Evolutionary conservation across 345 rosid species (phyloP), one percentile per base, ranked within the genome.

Genomic region (Corymbia maculata): DNA sequence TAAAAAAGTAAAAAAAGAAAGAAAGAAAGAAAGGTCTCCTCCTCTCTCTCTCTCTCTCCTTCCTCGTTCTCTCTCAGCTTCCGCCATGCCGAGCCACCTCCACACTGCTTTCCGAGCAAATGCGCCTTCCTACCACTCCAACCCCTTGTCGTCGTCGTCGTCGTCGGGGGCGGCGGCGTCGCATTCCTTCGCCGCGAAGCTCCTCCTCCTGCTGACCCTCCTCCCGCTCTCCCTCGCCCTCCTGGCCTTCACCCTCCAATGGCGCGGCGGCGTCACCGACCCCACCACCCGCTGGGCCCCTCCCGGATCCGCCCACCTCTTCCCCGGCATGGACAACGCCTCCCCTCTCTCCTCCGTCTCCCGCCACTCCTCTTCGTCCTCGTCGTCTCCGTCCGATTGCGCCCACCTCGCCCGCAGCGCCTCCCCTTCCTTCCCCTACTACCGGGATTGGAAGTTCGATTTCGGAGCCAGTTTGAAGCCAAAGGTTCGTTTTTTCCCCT

Each of bases 251-350:
- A 79, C 92, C 89, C 99, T 97, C 90, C 98, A 95, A 92, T 97
- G 98, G 99, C 96, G 95, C 86, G 99, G 98, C 64, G 97, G 92
- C 22, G 89, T 96, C 30, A 86, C 92, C 87, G 98, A 95, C 90
- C 98, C 98, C 24, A 79, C 94, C 88, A 53, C 94, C n/a, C 93
- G 93, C 24, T 93, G 95, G 90, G 94, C 95, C 52, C 97, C 98
- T 0, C 94, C 90, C n/a, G 95, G 93, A 32, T 96, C 98, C 57
- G 93, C 86, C 87, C 93, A 89, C 87, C 89, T 95, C 85, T 97
- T 97, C 91, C 98, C 99, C 0, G 99, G 99, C 28, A 97, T 95
- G 99, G 99, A 97, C 92, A 88, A 93, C 85, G 92, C 94, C 68
- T 91, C 95, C 3, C 93, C 98, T 50, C 94, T 93, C 57, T 93